These are phyloP conservation scores for Cryphonectria nitschkei DNA, from an alignment of 2,329 filamentous ascomycete genomes.

Conservation along the genomic window DNA sequence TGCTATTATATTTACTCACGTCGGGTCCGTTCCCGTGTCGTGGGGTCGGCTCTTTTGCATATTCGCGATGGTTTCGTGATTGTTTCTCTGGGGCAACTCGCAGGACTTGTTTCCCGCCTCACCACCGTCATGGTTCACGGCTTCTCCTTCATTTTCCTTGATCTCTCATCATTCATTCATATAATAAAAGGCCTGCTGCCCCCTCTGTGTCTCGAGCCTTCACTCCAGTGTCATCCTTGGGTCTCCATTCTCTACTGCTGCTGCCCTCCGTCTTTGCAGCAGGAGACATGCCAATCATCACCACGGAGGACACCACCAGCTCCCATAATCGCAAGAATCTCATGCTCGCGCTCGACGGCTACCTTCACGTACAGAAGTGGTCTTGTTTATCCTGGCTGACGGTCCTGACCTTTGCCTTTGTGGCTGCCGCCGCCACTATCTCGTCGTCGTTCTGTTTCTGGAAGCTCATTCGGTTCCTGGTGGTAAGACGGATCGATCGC, in stretches of 20 bases:
- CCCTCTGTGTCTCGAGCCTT: background rate
- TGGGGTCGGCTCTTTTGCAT: background rate
- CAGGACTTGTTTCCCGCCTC: background rate
- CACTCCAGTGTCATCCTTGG: conserved; percentile 5
- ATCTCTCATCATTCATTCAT: background rate
- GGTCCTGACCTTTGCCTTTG: background rate
- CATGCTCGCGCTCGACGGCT: conserved; percentile 8
- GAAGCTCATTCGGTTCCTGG: background rate
- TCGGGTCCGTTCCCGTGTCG: conserved; percentile 2
- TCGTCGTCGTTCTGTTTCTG: background rate
- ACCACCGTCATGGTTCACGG: conserved; percentile 5
- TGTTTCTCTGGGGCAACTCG: background rate
- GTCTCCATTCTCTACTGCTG: background rate
- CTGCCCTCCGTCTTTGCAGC: conserved; percentile 9
- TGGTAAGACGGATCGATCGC: background rate
- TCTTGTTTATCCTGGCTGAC: background rate
- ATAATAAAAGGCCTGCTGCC: background rate
- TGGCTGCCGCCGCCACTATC: background rate
- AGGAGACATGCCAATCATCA: conserved; percentile 25
- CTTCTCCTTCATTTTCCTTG: background rate
- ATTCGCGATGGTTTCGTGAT: background rate
- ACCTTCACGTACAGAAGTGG: conserved; percentile 13
- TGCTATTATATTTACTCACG: conserved; percentile 18
- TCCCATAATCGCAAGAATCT: conserved; percentile 10
- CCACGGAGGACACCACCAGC: background rate